These are phyloP conservation scores for Penicillium sp. DNA, from an alignment of 2,329 filamentous ascomycete species.

Conservation along the genomic window DNA sequence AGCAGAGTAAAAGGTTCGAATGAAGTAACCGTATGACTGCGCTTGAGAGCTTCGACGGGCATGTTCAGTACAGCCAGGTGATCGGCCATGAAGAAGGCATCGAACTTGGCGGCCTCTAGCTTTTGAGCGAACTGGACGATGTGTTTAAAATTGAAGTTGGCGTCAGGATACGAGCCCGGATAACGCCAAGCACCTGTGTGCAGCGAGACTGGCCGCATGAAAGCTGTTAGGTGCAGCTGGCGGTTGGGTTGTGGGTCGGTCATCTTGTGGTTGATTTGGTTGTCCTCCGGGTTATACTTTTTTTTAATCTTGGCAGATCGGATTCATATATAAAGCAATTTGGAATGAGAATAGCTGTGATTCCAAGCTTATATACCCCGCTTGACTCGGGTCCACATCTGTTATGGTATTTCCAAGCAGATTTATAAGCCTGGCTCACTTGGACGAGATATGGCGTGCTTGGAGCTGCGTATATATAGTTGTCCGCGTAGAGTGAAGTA, in stretches of 20 bases:
- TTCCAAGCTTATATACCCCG: background rate
- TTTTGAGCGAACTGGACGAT: slow-evolving; percentile 56
- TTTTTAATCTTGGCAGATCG: background rate
- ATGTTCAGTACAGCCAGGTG: slow-evolving; percentile 57
- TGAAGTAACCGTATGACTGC: slow-evolving; percentile 59
- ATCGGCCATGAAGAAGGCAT: slow-evolving; percentile 59
- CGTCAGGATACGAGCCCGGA: slow-evolving; percentile 55
- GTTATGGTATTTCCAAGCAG: background rate
- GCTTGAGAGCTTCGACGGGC: slow-evolving; percentile 57
- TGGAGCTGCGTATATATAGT: background rate
- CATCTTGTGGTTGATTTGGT: slow-evolving; percentile 12
- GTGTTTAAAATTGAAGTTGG: slow-evolving; percentile 59
- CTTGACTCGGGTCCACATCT: background rate
- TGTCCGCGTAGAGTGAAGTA: background rate
- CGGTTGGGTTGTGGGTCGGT: slow-evolving; percentile 14
- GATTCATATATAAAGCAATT: background rate
- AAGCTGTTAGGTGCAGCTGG: slow-evolving; percentile 57
- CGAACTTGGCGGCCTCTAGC: slow-evolving; percentile 56
- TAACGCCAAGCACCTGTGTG: slow-evolving; percentile 60
- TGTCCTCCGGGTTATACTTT: background rate
- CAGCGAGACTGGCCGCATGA: slow-evolving; percentile 59
- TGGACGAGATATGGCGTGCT: background rate
- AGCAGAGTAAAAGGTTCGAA: slow-evolving; percentile 58
- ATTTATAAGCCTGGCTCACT: slow-evolving; percentile 6
- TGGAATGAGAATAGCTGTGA: background rate